Evolutionary conservation across 148 eudicot genomes (phyloP).

Genomic region (Spergularia marina): DNA sequence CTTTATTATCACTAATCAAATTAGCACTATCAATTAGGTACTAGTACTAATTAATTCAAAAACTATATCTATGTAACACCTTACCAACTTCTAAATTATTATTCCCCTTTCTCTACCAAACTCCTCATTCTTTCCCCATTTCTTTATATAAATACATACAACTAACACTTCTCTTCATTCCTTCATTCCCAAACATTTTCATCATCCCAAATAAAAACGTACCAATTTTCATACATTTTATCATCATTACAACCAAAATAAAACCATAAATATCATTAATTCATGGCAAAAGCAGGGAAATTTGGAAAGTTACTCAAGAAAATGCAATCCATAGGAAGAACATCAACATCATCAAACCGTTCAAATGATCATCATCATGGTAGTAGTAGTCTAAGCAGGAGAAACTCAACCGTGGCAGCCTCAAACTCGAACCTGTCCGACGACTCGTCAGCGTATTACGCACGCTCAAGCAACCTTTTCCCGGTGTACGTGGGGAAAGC

Average conservation of each 20-base stretch:
- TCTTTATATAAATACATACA: slow-evolving; percentile 12
- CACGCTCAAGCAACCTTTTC: slow-evolving; percentile 8
- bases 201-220: background rate
- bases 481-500: slow-evolving; percentile 54
- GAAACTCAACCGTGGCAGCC: background rate
- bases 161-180: slow-evolving; percentile 1
- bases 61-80: slow-evolving; percentile 4
- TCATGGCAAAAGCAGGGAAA: slow-evolving; percentile 41
- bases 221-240: background rate
- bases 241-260: background rate
- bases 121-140: slow-evolving; percentile 12
- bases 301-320: slow-evolving; percentile 37
- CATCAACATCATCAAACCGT: background rate
- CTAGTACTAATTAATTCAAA: background rate
- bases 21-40: slow-evolving; percentile 19
- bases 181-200: slow-evolving; percentile 1
- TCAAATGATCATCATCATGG: background rate
- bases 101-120: slow-evolving; percentile 18
- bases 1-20: slow-evolving; percentile 20
- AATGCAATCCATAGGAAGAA: slow-evolving; percentile 38
- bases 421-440: background rate
- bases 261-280: background rate
- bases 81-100: slow-evolving; percentile 11
- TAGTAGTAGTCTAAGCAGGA: too few species aligned
- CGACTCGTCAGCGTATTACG: background rate